Evolutionary conservation across 2,329 filamentous ascomycete genomes (phyloP).

Genomic region (Curvularia hawaiiensis): DNA sequence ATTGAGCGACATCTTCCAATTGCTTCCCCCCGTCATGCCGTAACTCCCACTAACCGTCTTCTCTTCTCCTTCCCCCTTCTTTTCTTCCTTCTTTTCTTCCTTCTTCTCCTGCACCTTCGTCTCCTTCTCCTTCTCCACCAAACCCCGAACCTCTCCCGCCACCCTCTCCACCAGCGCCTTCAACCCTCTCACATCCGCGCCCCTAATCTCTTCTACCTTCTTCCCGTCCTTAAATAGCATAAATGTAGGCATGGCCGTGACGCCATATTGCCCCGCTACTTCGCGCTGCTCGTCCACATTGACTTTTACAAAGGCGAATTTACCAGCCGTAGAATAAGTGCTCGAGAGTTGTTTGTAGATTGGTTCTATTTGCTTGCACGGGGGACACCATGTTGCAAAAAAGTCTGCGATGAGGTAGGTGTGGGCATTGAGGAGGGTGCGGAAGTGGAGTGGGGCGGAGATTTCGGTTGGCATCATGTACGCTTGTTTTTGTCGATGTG

Average conservation of each 20-base stretch:
- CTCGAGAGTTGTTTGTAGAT: slow-evolving; percentile 58
- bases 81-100: slow-evolving; percentile 7
- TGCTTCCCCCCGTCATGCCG: slow-evolving; percentile 38
- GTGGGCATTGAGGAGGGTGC: slow-evolving; percentile 40
- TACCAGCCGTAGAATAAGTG: slow-evolving; percentile 51
- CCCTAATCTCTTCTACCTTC: slow-evolving; percentile 36
- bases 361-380: slow-evolving; percentile 61
- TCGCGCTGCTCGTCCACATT: slow-evolving; percentile 60
- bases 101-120: slow-evolving; percentile 6
- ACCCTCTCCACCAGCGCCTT: slow-evolving; percentile 34
- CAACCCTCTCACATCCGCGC: slow-evolving; percentile 35
- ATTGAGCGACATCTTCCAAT: slow-evolving; percentile 39
- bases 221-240: slow-evolving; percentile 42
- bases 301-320: slow-evolving; percentile 59
- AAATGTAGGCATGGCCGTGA: slow-evolving; percentile 53
- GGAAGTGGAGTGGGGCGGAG: slow-evolving; percentile 40
- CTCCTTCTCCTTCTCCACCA: slow-evolving; percentile 15
- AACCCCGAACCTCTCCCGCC: slow-evolving; percentile 18
- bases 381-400: slow-evolving; percentile 62
- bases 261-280: slow-evolving; percentile 54
- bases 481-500: neutral
- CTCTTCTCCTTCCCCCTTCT: slow-evolving; percentile 25
- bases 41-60: slow-evolving; percentile 42
- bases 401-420: slow-evolving; percentile 57
- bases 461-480: slow-evolving; percentile 41